Base-by-base conservation (phyloP, 163 green algal genomes). In the Botryococcus braunii region DNA sequence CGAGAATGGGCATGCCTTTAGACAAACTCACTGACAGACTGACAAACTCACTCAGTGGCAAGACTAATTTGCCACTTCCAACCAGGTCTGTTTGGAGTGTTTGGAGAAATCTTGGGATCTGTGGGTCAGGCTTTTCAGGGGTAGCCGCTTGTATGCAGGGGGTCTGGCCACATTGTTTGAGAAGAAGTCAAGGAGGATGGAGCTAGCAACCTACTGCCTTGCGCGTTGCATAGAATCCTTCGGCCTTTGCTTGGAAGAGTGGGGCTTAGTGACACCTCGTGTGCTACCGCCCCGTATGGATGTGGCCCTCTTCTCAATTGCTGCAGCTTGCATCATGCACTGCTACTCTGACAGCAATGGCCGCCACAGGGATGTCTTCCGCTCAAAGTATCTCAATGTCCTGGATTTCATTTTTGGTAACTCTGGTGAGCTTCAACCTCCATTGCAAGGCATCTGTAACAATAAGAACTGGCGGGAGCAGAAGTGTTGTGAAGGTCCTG, bases 101-200 rank as follows among this genome's bases (percentile, higher is more conserved):
- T n/a, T n/a, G n/a, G n/a, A n/a, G n/a, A n/a, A n/a, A n/a, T n/a
- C n/a, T n/a, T n/a, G n/a, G n/a, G n/a, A n/a, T n/a, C n/a, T n/a
- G n/a, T n/a, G n/a, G n/a, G n/a, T n/a, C n/a, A n/a, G n/a, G n/a
- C n/a, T n/a, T n/a, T n/a, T 56, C 2, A 31, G 47, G 25, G 25
- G 47, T 56, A 56, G 47, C 47, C 13, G 43, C 43, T 52, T 13
- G 43, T 17, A 52, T 78, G 9, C 76, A 62, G 60, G 78, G 0
- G 92, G 92, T 0, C 76, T 96, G 58, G 88, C 89, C 4, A 86
- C 81, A 8, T 73, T 98, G 50, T 62, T 92, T 48, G 92, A 98
- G 82, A 97, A 97, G 82, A 96, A 96, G 77, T 89, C 77, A 8
- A 79, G 92, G n/a, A 81, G 92, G 62, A 96, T 96, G 89, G 92